Evolutionary conservation across 2,329 filamentous ascomycete genomes (phyloP), one percentile per base, ranked within the genome.

Genomic region (Emydomyces testavorans): DNA sequence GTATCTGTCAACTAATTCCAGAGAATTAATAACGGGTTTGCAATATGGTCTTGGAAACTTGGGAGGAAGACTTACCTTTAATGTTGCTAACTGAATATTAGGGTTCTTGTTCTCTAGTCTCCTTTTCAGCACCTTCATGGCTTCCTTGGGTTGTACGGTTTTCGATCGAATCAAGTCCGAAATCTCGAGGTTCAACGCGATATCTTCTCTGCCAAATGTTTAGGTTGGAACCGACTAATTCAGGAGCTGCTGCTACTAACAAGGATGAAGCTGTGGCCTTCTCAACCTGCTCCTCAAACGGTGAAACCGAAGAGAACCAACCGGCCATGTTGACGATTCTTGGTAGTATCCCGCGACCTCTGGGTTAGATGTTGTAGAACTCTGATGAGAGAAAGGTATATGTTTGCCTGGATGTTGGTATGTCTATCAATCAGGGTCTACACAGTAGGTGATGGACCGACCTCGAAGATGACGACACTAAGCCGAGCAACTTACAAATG

Each of bases 81-180:
- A 71, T n/a, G 92, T 85, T 58, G 89, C 92, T 29, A 98, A 74
- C 71, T 98, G 92, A 29, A 92, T 82, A 65, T 98, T 98, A 29
- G 92, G 92, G 62, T 98, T 98, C 74, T 89, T 94, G 74, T 94
- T 88, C 68, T 86, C 88, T 72, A 98, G 88, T 65, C 92, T 82
- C 63, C 80, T 80, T 71, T 95, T 96, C 60, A 98, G 73, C 36
- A 87, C 90, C 65, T 88, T 85, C 92, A 98, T 98, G 53, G 92
- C 92, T 68, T 98, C 92, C 68, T 90, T 95, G 46, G 92, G 90
- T 65, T 89, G 88, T 43, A 98, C 90, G 15, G 88, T 94, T 73
- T 96, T 96, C 61, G 89, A 96, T 59, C 92, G 80, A 66, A 98
- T 95, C 58, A 94, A 75, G 71, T 98, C 92, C 65, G 90, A 95